Base-by-base conservation (phyloP, 371 early-diverging fungal species). In the Apophysomyces elegans region DNA sequence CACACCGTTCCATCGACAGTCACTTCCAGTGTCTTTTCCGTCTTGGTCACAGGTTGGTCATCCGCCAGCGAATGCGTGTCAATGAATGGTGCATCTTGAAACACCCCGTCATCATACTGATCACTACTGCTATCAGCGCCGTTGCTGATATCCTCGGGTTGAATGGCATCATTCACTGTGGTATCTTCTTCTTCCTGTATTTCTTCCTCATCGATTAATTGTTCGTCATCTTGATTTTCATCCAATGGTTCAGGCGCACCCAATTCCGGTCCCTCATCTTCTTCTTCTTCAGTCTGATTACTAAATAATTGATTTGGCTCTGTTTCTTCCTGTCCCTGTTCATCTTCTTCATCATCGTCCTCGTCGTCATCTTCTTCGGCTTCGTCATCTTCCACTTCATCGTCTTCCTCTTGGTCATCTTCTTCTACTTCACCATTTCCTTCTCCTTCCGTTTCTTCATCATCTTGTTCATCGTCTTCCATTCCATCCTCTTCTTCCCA, bases 191-290 rank as follows among this genome's bases (percentile, higher is more conserved):
- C 32, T 2, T 26, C 32, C 32, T 26, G 32, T 26, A 26, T 26
- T 26, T 26, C 32, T 26, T 41, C 41, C 41, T 41, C 41, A 8
- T 41, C 41, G 41, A 41, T 41, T 2, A 47, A 4, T n/a, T 7
- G 7, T 6, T 50, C 54, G n/a, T 50, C 54, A 11, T n/a, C 9
- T 26, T 50, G 54, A 6, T 50, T 26, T 2, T 21, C 54, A 8
- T 50, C 54, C 9, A 50, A 26, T 18, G 54, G 54, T 21, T 50
- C 54, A 5, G 54, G 21, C 21, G n/a, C 54, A 21, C 54, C 54
- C 21, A 50, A 26, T 50, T 50, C 54, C 8, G 54, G 54, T 7
- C 54, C 54, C 21, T 21, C 54, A 26, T 50, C 54, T n/a, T 50
- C 54, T 21, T 47, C 47, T 7, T 7, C 54, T 16, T 18, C 46